These are phyloP conservation scores for Xylariaceae sp. DNA, from an alignment of 2,329 filamentous ascomycete species.

Conservation along the genomic window DNA sequence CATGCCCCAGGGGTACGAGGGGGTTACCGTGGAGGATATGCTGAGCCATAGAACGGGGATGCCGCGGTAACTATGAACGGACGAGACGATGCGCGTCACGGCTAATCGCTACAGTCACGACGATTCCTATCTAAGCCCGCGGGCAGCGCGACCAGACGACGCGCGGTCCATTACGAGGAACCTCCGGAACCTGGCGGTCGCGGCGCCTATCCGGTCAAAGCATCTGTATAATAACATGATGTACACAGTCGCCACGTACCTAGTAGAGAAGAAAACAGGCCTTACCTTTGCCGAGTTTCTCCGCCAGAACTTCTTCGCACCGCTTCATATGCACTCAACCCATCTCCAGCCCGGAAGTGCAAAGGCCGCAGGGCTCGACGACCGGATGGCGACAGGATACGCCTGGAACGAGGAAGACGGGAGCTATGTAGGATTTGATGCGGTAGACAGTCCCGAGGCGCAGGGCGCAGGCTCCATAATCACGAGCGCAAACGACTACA, in stretches of 20 bases:
- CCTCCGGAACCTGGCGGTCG: constrained; percentile 22
- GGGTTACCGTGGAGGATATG: constrained; percentile 27
- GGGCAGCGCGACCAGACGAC: constrained; percentile 18
- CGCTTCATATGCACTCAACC: constrained; percentile 24
- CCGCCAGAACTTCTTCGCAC: constrained; percentile 23
- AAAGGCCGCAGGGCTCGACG: constrained; percentile 16
- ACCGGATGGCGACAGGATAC: constrained; percentile 23
- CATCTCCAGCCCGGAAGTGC: constrained; percentile 22
- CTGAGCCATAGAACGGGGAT: constrained; percentile 27
- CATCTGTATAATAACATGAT: constrained; percentile 27
- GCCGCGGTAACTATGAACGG: constrained; percentile 15
- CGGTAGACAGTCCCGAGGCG: constrained; percentile 14
- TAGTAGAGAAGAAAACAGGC: constrained; percentile 23
- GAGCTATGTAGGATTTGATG: constrained; percentile 10
- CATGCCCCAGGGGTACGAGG: constrained; percentile 21
- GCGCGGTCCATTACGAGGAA: constrained; percentile 25
- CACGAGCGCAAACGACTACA: constrained; percentile 26
- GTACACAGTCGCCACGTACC: constrained; percentile 25
- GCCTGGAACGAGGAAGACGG: constrained; percentile 12
- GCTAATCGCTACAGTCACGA: constrained; percentile 22
- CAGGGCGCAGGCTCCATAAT: constrained; percentile 27
- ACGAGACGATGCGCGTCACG: background rate
- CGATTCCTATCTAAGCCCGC: constrained; percentile 14
- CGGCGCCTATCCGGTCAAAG: constrained; percentile 20
- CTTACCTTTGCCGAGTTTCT: constrained; percentile 24